Evolutionary conservation across 345 rosid species (phyloP), one percentile per base, ranked within the genome.

Genomic region (Populus deltoides): DNA sequence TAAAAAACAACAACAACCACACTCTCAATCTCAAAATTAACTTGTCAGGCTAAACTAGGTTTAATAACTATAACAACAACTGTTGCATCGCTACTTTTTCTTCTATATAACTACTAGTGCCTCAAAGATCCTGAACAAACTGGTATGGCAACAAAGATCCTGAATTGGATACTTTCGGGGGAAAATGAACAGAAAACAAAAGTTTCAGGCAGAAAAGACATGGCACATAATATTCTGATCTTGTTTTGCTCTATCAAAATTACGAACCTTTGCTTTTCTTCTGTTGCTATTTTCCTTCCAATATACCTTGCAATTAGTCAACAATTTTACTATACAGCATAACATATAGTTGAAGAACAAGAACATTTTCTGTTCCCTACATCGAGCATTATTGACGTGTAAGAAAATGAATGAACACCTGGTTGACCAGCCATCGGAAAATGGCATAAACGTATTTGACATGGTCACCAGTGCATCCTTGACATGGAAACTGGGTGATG

Each of bases 401-500:
- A 47, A 15, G 25, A 57, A 18, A 22, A 53, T 7, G 24, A 53
- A 20, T 20, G 24, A 53, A 7, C 61, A 53, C 61, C 72, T 20
- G 31, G 6, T 74, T 74, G 66, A 77, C 38, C 72, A 68, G 74
- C 31, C 55, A 68, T 9, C 49, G 53, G 47, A 61, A 67, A 4
- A 22, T 45, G 33, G 6, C 45, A 68, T 25, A 38, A 29, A 49
- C 57, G 25, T 68, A 25, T 53, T 39, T 8, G 43, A 33, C 49
- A 29, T 17, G 82, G 13, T 15, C 24, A 59, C 31, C 78, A 38
- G n/a, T 36, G 71, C 68, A 47, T 66, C 66, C 69, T 77, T 72
- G 59, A 45, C 8, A 39, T 29, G n/a, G 66, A 59, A 55, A 24
- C 27, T 22, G 45, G 47, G 6, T 16, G 35, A n/a, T 31, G 18